Base-by-base conservation (phyloP, 352 stramenopile species). In the Blastocystis hominis region DNA sequence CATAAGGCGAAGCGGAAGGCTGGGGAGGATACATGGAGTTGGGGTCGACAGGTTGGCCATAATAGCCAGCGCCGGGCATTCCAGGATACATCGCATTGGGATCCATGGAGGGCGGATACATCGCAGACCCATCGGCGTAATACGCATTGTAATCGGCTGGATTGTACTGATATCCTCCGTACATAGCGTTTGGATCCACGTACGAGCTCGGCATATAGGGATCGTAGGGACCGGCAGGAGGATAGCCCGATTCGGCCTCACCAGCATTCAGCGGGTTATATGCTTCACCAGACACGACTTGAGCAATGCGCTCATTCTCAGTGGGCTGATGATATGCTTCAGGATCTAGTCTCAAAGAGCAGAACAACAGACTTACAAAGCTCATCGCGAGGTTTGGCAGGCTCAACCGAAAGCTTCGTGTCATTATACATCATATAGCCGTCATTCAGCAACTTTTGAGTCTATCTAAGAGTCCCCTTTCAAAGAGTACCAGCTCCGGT, bases 361-460 rank as follows among this genome's bases (percentile, higher is more conserved):
- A 80, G 38, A 63, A 1, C 15, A 13, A 6, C 6, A 24, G 3
- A 24, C 36, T 54, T 76, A 76, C 70, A 80, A 9, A 80, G 24
- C 20, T 64, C 70, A 17, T 80, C 44, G 17, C 70, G 70, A 3
- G 47, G 36, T 9, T 80, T 62, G n/a, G 70, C 70, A 64, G 70
- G 70, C 53, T 61, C 70, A 30, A 80, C 70, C 17, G 47, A 61
- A 15, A 80, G 50, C 30, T 64, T 47, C 15, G 63, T 42, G 30
- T 55, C 40, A 20, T 80, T 80, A n/a, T 64, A 80, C 20, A 61
- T 42, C 36, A 80, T 62, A n/a, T 42, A 38, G 20, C 70, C 70
- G 20, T 80, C 70, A 7, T 64, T 13, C 4, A 80, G 70, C 13
- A 80, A 46, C 24, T 80, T 80, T 44, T 80, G 42, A 24, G 70